A percentile compares a stretch with the other conserved stretches of the same genome.
Conservation (phyloP, 2,329 filamentous ascomycete genomes). For the Cercospora zeina region DNA sequence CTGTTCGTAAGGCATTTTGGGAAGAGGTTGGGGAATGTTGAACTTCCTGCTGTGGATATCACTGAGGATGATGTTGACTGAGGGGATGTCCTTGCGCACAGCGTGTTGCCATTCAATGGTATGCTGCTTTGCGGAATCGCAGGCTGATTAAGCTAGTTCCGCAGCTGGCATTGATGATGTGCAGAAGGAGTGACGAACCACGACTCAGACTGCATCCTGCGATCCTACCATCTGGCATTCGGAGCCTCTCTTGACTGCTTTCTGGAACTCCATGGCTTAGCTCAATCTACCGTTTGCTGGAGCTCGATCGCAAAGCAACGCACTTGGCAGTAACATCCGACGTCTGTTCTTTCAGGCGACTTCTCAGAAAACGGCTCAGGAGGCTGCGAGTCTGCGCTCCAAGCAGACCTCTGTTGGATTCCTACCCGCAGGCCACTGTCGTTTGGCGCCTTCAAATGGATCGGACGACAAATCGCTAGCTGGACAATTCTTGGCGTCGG, state of each 20-base stretch:
- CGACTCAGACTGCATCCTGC: neutral
- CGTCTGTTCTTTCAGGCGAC: neutral
- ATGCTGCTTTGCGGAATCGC: neutral
- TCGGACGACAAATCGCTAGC: neutral
- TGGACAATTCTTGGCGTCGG: neutral
- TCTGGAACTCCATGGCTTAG: neutral
- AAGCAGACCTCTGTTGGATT: too few relatives aligned
- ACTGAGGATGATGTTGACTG: conserved; percentile 24
- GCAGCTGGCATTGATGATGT: neutral
- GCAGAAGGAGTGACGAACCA: neutral
- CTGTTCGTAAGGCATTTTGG: conserved; percentile 47
- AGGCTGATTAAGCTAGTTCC: neutral
- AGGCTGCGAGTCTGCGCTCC: too few relatives aligned
- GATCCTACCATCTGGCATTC: neutral
- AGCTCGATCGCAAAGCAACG: neutral
- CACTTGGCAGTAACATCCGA: neutral
- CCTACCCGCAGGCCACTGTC: too few relatives aligned
- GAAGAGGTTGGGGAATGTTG: conserved; percentile 32
- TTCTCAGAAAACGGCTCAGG: neutral
- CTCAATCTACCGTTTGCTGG: neutral
- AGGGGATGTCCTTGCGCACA: neutral
- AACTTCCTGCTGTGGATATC: conserved; percentile 29
- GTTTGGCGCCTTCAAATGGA: neutral
- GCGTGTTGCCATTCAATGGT: neutral
- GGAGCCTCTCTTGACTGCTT: neutral